These are phyloP conservation scores for Gelatoporia subvermispora DNA, from an alignment of 768 basidiomycete genomes.

Conservation along the genomic window DNA sequence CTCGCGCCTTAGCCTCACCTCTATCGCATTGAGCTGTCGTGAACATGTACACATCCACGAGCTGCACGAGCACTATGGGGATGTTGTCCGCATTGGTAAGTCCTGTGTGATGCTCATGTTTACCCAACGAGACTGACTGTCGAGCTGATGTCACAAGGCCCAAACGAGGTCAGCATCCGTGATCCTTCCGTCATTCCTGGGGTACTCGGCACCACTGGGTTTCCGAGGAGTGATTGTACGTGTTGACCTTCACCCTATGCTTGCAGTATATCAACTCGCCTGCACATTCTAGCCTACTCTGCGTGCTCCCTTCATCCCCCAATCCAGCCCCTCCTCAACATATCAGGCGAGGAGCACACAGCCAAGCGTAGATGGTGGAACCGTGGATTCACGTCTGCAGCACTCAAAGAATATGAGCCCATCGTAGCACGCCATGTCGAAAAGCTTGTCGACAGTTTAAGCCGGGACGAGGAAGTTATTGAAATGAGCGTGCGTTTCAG, in stretches of 20 bases:
- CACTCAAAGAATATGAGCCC: constrained; percentile 43
- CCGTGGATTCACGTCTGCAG: constrained; percentile 40
- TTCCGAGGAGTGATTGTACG: constrained; percentile 35
- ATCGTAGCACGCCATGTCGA: constrained; percentile 31
- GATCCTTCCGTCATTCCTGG: constrained; percentile 28
- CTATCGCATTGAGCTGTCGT: constrained; percentile 16
- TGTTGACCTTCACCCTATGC: constrained; percentile 11
- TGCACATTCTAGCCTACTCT: no score
- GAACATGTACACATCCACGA: constrained; percentile 24
- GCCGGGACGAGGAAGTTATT: constrained; percentile 12
- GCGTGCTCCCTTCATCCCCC: no score
- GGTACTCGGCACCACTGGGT: constrained; percentile 32
- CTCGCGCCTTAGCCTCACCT: constrained; percentile 25
- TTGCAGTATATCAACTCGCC: constrained; percentile 9
- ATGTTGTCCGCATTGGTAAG: constrained; percentile 33
- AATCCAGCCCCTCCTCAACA: constrained; percentile 24
- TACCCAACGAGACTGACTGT: no score
- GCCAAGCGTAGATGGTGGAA: constrained; percentile 45
- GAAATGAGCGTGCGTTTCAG: constrained; percentile 9
- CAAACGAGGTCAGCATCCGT: constrained; percentile 40
- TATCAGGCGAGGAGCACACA: constrained; percentile 37
- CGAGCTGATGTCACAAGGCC: no score
- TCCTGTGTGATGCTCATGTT: no score
- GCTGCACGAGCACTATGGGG: constrained; percentile 34
- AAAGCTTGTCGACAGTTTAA: constrained; percentile 39